These are phyloP conservation scores for Pseudomassariella vexata DNA, from an alignment of 2,329 filamentous ascomycete genomes.

Conservation along the genomic window DNA sequence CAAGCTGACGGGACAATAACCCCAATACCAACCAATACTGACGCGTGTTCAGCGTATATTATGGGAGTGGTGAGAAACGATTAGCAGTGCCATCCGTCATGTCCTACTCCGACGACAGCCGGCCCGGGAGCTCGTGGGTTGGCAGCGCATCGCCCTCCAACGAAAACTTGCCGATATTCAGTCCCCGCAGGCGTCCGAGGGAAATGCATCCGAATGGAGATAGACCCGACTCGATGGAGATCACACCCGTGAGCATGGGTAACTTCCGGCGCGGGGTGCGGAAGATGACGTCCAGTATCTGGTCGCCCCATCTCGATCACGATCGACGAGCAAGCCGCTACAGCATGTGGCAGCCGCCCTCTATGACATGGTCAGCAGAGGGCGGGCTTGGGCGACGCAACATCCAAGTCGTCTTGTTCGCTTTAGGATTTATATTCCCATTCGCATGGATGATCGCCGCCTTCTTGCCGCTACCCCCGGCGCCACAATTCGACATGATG, in stretches of 20 bases:
- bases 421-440: constrained; percentile 71
- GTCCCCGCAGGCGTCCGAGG: constrained; percentile 23
- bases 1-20: no score
- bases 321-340: constrained; percentile 54
- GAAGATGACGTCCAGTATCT: constrained; percentile 56
- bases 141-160: constrained; percentile 43
- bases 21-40: constrained; percentile 7
- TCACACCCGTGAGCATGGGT: constrained; percentile 21
- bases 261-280: constrained; percentile 25
- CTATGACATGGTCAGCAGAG: constrained; percentile 57
- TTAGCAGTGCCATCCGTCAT: constrained; percentile 42
- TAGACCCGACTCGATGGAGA: constrained; percentile 38
- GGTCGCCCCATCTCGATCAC: constrained; percentile 66
- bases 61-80: constrained; percentile 58
- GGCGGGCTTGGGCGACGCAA: constrained; percentile 62
- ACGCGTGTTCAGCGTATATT: constrained; percentile 52
- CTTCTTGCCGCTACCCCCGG: constrained; percentile 63
- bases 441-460: constrained; percentile 78
- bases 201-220: constrained; percentile 21
- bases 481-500: constrained; percentile 45
- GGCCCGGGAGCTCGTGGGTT: constrained; percentile 35
- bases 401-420: constrained; percentile 69
- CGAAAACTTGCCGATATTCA: constrained; percentile 37
- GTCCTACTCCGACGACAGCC: constrained; percentile 43
- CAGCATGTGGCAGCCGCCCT: constrained; percentile 70